These are phyloP conservation scores for Sophora flavescens DNA, from an alignment of 306 rosid genomes.

Conservation along the genomic window DNA sequence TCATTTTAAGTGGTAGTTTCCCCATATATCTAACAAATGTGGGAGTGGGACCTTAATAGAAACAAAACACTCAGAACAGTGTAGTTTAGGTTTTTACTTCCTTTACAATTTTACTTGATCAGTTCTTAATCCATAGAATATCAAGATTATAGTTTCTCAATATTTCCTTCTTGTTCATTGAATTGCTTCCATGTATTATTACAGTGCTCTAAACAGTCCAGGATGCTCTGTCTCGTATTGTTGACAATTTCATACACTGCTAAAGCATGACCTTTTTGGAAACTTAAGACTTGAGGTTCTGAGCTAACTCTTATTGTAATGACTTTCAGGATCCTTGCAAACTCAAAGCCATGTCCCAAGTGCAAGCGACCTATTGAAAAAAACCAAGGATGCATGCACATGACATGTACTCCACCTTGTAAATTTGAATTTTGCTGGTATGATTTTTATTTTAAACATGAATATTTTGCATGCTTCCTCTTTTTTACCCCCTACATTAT, in stretches of 20 bases:
- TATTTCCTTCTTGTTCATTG: slow-evolving; percentile 7
- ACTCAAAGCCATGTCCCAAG: slow-evolving; percentile 91
- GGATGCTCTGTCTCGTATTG: neutral
- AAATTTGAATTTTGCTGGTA: slow-evolving; percentile 91
- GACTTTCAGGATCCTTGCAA: slow-evolving; percentile 77
- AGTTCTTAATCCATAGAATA: slow-evolving; percentile 17
- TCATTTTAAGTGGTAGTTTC: too few relatives aligned
- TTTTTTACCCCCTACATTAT: neutral
- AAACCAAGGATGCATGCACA: slow-evolving; percentile 91
- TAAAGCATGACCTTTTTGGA: neutral
- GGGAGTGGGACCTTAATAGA: neutral
- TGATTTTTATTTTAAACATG: neutral
- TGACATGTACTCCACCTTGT: slow-evolving; percentile 89
- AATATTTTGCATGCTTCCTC: slow-evolving; percentile 9
- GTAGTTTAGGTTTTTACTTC: neutral
- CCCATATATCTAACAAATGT: too few relatives aligned
- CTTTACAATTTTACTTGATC: neutral
- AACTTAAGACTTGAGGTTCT: slow-evolving; percentile 27
- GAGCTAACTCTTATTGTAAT: slow-evolving; percentile 38
- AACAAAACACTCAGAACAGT: neutral
- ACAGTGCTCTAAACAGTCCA: neutral
- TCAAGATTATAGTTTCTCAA: neutral
- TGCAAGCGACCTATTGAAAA: slow-evolving; percentile 94
- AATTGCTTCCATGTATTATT: slow-evolving; percentile 21
- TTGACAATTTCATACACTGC: slow-evolving; percentile 19